Conservation (phyloP, 129 eudicot genomes). For the Flaveria linearis region DNA sequence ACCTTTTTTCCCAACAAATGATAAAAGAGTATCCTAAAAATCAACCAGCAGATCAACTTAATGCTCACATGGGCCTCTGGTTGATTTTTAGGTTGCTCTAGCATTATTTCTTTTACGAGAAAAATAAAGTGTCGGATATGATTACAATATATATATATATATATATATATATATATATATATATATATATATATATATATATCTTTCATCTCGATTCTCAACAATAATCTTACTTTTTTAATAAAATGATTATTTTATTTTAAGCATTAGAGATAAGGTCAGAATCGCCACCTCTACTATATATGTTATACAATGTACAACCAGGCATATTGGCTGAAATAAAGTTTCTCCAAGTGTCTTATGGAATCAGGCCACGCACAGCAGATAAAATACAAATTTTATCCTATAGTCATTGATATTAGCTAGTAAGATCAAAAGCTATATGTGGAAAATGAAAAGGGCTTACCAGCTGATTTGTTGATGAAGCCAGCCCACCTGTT, state of each 20-base stretch:
- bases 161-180: no score
- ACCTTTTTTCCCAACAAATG: background rate
- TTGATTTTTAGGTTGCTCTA: background rate
- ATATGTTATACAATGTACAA: background rate
- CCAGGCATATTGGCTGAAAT: slow-evolving; percentile 14
- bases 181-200: no score
- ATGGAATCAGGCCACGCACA: background rate
- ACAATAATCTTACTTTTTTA: background rate
- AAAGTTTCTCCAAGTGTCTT: slow-evolving; percentile 15
- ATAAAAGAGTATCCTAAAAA: background rate
- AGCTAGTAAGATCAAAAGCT: slow-evolving; percentile 11
- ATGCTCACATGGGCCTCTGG: background rate
- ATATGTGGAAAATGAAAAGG: slow-evolving; percentile 7
- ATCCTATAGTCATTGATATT: background rate
- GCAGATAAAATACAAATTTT: slow-evolving; percentile 3
- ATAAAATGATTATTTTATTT: background rate
- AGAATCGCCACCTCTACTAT: background rate
- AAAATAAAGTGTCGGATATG: background rate
- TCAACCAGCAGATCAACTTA: background rate
- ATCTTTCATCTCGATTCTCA: background rate
- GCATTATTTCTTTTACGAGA: background rate
- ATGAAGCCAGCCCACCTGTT: slow-evolving; percentile 78
- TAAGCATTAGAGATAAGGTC: background rate
- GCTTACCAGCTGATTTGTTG: slow-evolving; percentile 86
- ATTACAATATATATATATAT: background rate